phyloP scores from a whole-genome alignment of 148 eudicot species.

The Salicornia ramosissima region DNA sequence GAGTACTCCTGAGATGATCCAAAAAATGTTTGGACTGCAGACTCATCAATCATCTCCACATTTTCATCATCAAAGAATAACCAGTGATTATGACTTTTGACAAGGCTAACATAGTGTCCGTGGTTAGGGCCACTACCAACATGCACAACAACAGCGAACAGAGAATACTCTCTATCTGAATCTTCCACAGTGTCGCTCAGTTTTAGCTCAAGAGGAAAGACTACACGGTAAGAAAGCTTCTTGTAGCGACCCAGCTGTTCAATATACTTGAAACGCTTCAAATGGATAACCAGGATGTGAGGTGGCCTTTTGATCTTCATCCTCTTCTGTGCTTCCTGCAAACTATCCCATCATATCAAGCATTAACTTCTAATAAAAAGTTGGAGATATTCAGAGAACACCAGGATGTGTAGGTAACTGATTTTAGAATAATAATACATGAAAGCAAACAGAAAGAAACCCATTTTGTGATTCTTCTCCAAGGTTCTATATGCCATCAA shows the following conservation, averaged over 20 bases:
- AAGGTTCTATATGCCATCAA: no score
- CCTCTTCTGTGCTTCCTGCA: conserved; percentile 92
- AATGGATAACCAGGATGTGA: conserved; percentile 76
- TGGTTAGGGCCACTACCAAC: conserved; percentile 89
- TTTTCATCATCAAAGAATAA: conserved; percentile 80
- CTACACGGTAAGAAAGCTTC: conserved; percentile 82
- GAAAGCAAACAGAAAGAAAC: not conserved
- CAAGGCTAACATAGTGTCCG: conserved; percentile 82
- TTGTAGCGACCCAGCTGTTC: conserved; percentile 78
- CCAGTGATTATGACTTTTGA: conserved; percentile 91
- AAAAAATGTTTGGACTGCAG: conserved; percentile 77
- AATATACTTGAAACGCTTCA: conserved; percentile 83
- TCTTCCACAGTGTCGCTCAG: conserved; percentile 78
- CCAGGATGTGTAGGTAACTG: not conserved
- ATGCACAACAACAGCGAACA: conserved; percentile 81
- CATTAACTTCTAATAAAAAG: conserved; percentile 8
- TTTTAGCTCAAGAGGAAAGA: conserved; percentile 82
- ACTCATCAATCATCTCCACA: conserved; percentile 84
- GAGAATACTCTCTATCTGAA: conserved; percentile 71
- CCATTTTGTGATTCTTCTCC: not conserved
- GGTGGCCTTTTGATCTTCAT: conserved; percentile 94
- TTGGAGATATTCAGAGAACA: not conserved
- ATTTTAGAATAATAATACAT: not conserved
- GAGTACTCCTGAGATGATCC: conserved; percentile 86
- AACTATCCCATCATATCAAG: conserved; percentile 31